These are phyloP conservation scores for Leishmania gerbilli DNA, from an alignment of 208 protist species.

Conservation along the genomic window DNA sequence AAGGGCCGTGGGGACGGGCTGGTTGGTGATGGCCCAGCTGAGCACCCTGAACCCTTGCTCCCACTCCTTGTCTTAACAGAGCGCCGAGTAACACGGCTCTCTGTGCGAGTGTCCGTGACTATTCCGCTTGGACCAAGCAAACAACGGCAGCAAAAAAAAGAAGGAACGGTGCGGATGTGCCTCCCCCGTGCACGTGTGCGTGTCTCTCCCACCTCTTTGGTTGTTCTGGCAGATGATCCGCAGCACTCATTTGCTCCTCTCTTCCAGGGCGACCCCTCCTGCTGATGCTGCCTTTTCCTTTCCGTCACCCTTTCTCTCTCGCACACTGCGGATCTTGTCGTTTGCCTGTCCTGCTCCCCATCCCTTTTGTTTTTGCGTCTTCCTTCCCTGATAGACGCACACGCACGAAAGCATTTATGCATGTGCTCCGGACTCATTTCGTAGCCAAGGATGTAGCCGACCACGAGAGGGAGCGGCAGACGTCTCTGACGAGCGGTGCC, in stretches of 20 bases:
- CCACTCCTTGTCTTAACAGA: background rate
- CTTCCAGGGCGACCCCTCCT: background rate
- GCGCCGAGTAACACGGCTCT: background rate
- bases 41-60: background rate
- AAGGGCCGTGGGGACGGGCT: background rate
- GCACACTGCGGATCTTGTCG: background rate
- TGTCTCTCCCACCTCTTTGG: background rate
- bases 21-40: background rate
- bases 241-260: background rate
- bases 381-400: background rate
- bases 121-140: background rate
- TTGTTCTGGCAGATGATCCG: background rate
- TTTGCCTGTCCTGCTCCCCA: background rate
- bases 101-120: background rate
- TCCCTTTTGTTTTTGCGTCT: background rate
- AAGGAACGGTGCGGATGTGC: background rate
- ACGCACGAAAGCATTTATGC: background rate
- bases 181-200: background rate
- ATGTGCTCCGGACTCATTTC: background rate
- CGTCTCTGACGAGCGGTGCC: background rate
- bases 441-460: background rate
- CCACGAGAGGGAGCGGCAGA: background rate
- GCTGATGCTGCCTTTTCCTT: background rate
- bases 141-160: background rate
- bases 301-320: background rate